Evolutionary conservation across 2,329 filamentous ascomycete genomes (phyloP).

Genomic region (Geosmithia putterillii): DNA sequence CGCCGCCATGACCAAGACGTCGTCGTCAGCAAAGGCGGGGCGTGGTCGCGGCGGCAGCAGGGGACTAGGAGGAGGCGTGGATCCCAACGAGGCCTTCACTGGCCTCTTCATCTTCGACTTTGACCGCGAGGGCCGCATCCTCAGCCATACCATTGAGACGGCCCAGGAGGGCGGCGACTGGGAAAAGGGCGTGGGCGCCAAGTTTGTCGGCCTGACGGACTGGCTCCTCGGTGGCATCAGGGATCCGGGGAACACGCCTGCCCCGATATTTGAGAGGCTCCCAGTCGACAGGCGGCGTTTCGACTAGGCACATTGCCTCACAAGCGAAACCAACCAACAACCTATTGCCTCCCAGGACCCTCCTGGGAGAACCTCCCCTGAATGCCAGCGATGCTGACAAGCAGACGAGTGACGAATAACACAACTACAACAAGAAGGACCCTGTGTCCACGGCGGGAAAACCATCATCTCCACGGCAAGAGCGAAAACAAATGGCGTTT

Average conservation of each 20-base stretch:
- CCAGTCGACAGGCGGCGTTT: too few relatives aligned
- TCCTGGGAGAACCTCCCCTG: too few relatives aligned
- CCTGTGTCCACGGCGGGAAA: too few relatives aligned
- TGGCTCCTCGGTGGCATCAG: constrained; percentile 76
- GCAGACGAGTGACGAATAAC: too few relatives aligned
- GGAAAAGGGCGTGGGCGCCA: constrained; percentile 69
- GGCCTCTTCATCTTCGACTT: constrained; percentile 95
- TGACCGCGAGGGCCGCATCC: constrained; percentile 70
- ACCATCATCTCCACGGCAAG: too few relatives aligned
- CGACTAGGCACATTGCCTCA: constrained; percentile 7
- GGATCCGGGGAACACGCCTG: constrained; percentile 15
- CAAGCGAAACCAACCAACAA: too few relatives aligned
- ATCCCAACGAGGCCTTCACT: constrained; percentile 65
- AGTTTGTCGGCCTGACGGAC: constrained; percentile 83
- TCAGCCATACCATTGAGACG: constrained; percentile 89
- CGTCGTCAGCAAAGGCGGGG: too few relatives aligned
- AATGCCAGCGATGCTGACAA: too few relatives aligned
- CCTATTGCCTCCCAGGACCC: too few relatives aligned
- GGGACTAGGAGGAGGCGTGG: constrained; percentile 19
- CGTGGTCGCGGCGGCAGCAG: constrained; percentile 7
- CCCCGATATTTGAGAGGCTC: constrained; percentile 22
- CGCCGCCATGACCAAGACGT: constrained; percentile 13
- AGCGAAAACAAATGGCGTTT: too few relatives aligned
- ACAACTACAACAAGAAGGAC: too few relatives aligned
- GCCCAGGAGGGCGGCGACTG: constrained; percentile 72